Evolutionary conservation across 108 stramenopile species (phyloP), one percentile per base, ranked within the genome.

Genomic region (Cyclostephanos invisitatus): DNA sequence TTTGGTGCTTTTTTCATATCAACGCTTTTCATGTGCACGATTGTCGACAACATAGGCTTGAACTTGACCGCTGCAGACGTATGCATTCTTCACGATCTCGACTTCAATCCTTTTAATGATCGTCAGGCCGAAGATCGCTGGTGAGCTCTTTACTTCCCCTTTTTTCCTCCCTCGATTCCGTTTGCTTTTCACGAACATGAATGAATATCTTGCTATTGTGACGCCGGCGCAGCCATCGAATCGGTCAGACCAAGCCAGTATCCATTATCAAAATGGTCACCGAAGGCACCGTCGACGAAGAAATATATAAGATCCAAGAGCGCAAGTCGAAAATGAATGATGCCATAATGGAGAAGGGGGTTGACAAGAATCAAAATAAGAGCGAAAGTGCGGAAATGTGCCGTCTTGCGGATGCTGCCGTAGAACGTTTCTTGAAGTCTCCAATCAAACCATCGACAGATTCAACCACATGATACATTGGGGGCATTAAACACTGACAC

Each of bases 51-150:
- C 44, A 17, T 29, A 53, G 89, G 90, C 46, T 63, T 96, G 47
- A 94, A 94, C 69, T 81, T 98, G 51, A 93, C 97, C 7, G 82
- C 91, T 14, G 98, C 98, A 1, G 96, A 98, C 80, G 93, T 92
- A 0, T 97, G 98, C 63, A 97, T 99, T 51, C 82, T 99, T 36
- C 95, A 97, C 77, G 98, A 99, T 84, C 71, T 93, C 25, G 96
- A 97, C 77, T 98, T 97, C 84, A 98, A 98, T 73, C 98, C 98
- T 10, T 92, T 95, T 80, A 95, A 94, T 61, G 98, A 99, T 80
- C 71, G 88, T 53, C 98, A 99, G 68, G 98, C 98, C 14, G 91
- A 96, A 86, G 93, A 96, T 69, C 65, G 67, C 35, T 78, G 79
- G 47, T 40, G 35, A 28, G 62, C 35, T 63, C 9, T 48, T 24